These are phyloP conservation scores for Sisymbrium altissimum DNA, from an alignment of 345 rosid species.

Conservation along the genomic window DNA sequence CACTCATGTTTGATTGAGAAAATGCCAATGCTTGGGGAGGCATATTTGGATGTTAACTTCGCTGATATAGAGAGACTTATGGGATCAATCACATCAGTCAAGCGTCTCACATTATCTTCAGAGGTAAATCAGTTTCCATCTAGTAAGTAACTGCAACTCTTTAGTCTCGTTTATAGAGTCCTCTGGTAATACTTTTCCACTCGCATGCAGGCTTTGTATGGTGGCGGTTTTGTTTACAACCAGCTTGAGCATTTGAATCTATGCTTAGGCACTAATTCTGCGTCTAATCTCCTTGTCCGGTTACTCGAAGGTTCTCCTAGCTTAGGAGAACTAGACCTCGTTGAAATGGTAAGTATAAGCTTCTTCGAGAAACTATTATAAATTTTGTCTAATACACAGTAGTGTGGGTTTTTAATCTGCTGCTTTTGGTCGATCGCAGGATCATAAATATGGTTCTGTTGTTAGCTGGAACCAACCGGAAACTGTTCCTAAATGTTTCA, in stretches of 20 bases:
- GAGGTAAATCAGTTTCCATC: no score
- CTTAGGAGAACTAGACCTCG: not conserved
- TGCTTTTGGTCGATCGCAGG: not conserved
- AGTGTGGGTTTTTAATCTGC: not conserved
- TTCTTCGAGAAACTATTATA: not conserved
- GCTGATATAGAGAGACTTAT: no score
- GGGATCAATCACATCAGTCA: constrained; percentile 14
- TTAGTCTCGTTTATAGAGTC: no score
- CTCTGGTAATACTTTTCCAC: not conserved
- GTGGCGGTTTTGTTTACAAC: not conserved
- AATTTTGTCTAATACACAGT: not conserved
- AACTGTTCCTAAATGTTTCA: not conserved
- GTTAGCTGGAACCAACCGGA: not conserved
- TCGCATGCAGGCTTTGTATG: not conserved
- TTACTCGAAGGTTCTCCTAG: constrained; percentile 7
- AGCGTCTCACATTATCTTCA: not conserved
- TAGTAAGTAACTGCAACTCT: no score
- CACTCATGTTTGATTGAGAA: not conserved
- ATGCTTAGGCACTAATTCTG: not conserved
- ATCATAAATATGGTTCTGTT: not conserved
- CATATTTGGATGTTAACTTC: not conserved
- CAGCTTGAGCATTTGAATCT: constrained; percentile 7
- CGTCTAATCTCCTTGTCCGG: not conserved
- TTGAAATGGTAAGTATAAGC: not conserved
- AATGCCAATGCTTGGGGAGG: not conserved